A percentile compares a stretch with the other conserved stretches of the same genome.
Conservation (phyloP, 345 rosid genomes). For the Firmiana major region DNA sequence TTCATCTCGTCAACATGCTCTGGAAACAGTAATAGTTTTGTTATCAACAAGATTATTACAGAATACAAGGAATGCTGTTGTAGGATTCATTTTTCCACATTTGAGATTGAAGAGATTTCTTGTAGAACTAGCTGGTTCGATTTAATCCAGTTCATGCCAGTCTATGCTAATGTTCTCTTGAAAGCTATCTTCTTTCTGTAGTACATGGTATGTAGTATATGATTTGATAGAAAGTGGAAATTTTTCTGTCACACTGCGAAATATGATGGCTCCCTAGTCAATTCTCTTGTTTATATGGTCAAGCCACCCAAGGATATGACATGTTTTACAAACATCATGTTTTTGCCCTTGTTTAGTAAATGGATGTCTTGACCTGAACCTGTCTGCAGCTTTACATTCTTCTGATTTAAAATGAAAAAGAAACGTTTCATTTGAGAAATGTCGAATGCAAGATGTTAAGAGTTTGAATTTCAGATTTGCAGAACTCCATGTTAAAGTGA, state of each 20-base stretch:
- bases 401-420: no score
- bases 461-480: no score
- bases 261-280: background rate
- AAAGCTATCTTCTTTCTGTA: background rate
- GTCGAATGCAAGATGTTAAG: no score
- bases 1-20: background rate
- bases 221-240: background rate
- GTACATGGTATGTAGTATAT: background rate
- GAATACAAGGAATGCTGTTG: background rate
- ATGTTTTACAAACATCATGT: no score
- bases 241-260: background rate
- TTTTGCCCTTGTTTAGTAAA: no score
- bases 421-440: no score
- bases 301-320: no score
- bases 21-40: background rate
- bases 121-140: constrained; percentile 1
- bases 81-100: background rate
- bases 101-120: background rate
- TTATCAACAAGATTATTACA: background rate
- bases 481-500: no score
- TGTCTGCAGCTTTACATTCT: no score
- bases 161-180: background rate
- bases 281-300: no score
- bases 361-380: no score
- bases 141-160: background rate